Evolutionary conservation across 1,284 basidiomycete genomes (phyloP).

Genomic region (Cryptococcus sp.): DNA sequence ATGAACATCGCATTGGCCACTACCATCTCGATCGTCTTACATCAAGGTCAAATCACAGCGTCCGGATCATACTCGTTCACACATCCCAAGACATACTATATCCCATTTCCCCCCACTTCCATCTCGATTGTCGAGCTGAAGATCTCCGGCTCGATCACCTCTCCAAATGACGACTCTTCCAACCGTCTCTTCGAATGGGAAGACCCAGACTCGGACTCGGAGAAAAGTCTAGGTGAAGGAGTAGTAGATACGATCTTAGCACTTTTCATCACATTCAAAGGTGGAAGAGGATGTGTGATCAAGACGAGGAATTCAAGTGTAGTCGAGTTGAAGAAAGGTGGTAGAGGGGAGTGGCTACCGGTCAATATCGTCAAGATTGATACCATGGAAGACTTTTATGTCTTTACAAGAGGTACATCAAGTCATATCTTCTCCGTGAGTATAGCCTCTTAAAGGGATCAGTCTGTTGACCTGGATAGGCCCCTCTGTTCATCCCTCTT

Average conservation of each 20-base stretch:
- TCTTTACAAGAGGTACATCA: not conserved
- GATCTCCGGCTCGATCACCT: not conserved
- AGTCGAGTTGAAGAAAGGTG: conserved; percentile 1
- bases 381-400: not conserved
- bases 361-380: not conserved
- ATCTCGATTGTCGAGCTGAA: not conserved
- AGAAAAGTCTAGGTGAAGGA: not conserved
- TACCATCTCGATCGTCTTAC: not conserved
- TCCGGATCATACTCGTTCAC: not conserved
- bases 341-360: not conserved
- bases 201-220: not conserved
- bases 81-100: not conserved
- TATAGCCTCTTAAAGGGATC: not conserved
- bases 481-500: conserved; percentile 1
- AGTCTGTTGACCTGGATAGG: not conserved
- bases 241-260: not conserved
- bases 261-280: not conserved
- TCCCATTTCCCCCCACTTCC: not conserved
- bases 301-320: not conserved
- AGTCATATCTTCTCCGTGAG: not conserved
- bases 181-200: conserved; percentile 2
- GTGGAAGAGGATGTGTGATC: conserved; percentile 1
- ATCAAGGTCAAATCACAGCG: not conserved
- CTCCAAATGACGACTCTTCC: too few relatives aligned
- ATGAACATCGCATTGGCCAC: conserved; percentile 1